These are phyloP conservation scores for Talaromyces thailandensis DNA, from an alignment of 495 filamentous ascomycete genomes.

Conservation along the genomic window DNA sequence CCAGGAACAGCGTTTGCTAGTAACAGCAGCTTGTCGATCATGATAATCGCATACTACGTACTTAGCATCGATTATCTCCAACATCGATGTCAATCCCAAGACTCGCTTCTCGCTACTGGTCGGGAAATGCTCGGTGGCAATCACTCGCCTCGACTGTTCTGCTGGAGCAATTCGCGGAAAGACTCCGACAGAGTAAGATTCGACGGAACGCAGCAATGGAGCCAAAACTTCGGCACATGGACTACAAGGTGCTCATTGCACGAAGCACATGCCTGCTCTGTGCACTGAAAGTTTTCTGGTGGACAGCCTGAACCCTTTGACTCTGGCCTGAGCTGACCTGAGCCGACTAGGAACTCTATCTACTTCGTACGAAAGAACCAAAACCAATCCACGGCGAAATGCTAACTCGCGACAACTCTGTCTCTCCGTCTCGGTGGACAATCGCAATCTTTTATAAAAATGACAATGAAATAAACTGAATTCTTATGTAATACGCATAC, in stretches of 20 bases:
- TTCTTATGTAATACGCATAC: not conserved
- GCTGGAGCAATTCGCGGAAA: no score
- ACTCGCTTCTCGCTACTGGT: not conserved
- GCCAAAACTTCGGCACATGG: not conserved
- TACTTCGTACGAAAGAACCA: no score
- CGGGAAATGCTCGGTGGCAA: not conserved
- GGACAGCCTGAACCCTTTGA: not conserved
- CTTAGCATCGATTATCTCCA: not conserved
- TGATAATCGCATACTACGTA: not conserved
- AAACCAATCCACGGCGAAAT: not conserved
- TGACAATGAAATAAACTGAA: not conserved
- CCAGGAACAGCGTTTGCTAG: not conserved
- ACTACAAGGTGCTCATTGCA: not conserved
- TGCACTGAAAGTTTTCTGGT: not conserved
- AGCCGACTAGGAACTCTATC: no score
- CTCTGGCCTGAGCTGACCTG: not conserved
- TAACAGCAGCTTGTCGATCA: not conserved
- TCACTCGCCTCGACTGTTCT: not conserved
- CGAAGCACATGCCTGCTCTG: not conserved
- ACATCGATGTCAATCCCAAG: not conserved
- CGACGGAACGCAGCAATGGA: not conserved
- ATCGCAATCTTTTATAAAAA: not conserved
- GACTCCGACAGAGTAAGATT: not conserved
- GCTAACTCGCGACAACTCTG: not conserved
- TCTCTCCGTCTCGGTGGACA: not conserved